These are phyloP conservation scores for Kluyveromyces siamensis DNA, from an alignment of 805 yeast species.

Conservation along the genomic window DNA sequence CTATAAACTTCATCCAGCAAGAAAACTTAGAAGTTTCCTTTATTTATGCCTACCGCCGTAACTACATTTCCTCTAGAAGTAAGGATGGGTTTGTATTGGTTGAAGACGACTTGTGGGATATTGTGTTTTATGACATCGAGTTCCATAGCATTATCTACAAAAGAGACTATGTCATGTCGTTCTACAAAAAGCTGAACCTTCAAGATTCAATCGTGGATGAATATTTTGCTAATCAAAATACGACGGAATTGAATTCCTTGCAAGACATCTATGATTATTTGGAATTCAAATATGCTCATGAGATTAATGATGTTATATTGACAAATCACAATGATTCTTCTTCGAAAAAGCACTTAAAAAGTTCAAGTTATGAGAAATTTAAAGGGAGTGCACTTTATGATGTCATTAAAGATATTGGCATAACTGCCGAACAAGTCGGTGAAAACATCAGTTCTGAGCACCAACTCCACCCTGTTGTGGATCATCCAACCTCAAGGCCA, in stretches of 20 bases:
- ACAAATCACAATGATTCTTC: slow-evolving; percentile 16
- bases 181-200: slow-evolving; percentile 44
- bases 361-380: slow-evolving; percentile 55
- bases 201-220: slow-evolving; percentile 52
- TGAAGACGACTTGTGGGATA: slow-evolving; percentile 90
- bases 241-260: slow-evolving; percentile 50
- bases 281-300: slow-evolving; percentile 52
- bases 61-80: slow-evolving; percentile 47
- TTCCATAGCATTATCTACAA: slow-evolving; percentile 79
- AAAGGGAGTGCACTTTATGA: slow-evolving; percentile 54
- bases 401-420: slow-evolving; percentile 63
- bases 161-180: slow-evolving; percentile 49
- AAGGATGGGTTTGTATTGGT: slow-evolving; percentile 39
- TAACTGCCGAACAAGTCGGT: slow-evolving; percentile 71
- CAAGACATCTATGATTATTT: slow-evolving; percentile 85
- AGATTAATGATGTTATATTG: slow-evolving; percentile 30
- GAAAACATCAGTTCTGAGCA: slow-evolving; percentile 66
- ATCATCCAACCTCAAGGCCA: slow-evolving; percentile 50
- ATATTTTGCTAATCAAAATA: slow-evolving; percentile 43
- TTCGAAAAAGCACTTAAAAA: slow-evolving; percentile 51
- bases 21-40: slow-evolving; percentile 89
- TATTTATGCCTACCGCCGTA: slow-evolving; percentile 92
- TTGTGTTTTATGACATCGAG: slow-evolving; percentile 77
- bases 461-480: slow-evolving; percentile 65
- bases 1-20: slow-evolving; percentile 59